phyloP scores from a whole-genome alignment of 345 rosid species.

The Chamaenerion angustifolium region DNA sequence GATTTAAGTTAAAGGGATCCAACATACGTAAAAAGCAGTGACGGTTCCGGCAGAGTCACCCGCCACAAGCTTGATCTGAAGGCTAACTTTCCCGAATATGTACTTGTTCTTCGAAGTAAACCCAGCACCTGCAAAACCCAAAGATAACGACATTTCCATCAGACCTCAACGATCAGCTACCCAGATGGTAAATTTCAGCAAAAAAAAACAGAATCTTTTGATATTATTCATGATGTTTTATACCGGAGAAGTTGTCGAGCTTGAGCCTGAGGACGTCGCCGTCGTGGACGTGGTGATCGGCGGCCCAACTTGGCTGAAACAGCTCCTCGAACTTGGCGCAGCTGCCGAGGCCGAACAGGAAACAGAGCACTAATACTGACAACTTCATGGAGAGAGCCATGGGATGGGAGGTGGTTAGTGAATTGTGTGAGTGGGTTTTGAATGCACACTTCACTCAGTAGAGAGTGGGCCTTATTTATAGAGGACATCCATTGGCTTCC shows the following conservation, averaged over 20 bases:
- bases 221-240: neutral
- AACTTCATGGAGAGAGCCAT: constrained; percentile 5
- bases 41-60: constrained; percentile 99
- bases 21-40: constrained; percentile 87
- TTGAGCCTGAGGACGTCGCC: constrained; percentile 81
- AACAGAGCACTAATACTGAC: constrained; percentile 21
- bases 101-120: constrained; percentile 83
- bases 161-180: neutral
- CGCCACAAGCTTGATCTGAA: constrained; percentile 88
- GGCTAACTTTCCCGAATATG: constrained; percentile 75
- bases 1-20: no score
- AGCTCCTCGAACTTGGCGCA: constrained; percentile 64
- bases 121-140: constrained; percentile 61
- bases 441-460: neutral
- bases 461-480: constrained; percentile 5
- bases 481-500: neutral
- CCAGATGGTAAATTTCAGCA: no score
- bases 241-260: constrained; percentile 90
- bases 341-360: constrained; percentile 22
- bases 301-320: constrained; percentile 78
- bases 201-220: neutral
- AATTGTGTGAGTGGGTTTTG: neutral
- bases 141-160: neutral
- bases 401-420: neutral
- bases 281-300: constrained; percentile 60